Evolutionary conservation across 2,329 filamentous ascomycete species (phyloP).

Genomic region (Penicillium rolfsii): DNA sequence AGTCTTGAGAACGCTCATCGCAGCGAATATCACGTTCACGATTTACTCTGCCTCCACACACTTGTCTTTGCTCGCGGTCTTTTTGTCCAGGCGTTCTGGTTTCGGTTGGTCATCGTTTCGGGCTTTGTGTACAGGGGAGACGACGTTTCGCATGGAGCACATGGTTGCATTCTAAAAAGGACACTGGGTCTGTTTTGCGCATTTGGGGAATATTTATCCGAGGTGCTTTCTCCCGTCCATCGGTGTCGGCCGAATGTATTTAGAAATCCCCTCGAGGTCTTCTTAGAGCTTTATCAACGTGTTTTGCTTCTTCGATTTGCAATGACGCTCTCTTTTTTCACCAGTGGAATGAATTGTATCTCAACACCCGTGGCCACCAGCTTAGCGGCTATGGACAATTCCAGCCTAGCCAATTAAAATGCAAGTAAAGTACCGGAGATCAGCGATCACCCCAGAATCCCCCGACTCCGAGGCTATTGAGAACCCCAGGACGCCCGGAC

Average conservation of each 20-base stretch:
- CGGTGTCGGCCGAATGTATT: neutral
- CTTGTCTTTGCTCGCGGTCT: conserved; percentile 15
- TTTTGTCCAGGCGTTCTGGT: conserved; percentile 24
- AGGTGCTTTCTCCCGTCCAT: conserved; percentile 8
- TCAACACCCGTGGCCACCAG: neutral
- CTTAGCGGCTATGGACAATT: conserved; percentile 27
- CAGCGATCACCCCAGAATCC: conserved; percentile 28
- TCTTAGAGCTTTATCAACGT: neutral
- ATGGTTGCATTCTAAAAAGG: conserved; percentile 25
- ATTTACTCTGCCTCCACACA: conserved; percentile 11
- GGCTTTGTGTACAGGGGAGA: conserved; percentile 23
- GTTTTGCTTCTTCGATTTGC: neutral
- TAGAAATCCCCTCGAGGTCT: neutral
- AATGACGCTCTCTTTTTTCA: conserved; percentile 3
- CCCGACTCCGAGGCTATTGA: conserved; percentile 33
- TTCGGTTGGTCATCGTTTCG: conserved; percentile 11
- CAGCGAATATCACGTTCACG: conserved; percentile 23
- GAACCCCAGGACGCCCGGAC: conserved; percentile 22
- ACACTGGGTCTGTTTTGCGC: conserved; percentile 12
- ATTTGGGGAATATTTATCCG: conserved; percentile 13
- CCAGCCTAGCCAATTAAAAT: conserved; percentile 29
- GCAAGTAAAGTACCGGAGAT: neutral
- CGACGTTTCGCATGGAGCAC: conserved; percentile 11
- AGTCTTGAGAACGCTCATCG: conserved; percentile 48
- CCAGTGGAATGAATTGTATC: neutral